These are phyloP conservation scores for Erodium moschatum DNA, from an alignment of 441 rosid species.

Conservation along the genomic window DNA sequence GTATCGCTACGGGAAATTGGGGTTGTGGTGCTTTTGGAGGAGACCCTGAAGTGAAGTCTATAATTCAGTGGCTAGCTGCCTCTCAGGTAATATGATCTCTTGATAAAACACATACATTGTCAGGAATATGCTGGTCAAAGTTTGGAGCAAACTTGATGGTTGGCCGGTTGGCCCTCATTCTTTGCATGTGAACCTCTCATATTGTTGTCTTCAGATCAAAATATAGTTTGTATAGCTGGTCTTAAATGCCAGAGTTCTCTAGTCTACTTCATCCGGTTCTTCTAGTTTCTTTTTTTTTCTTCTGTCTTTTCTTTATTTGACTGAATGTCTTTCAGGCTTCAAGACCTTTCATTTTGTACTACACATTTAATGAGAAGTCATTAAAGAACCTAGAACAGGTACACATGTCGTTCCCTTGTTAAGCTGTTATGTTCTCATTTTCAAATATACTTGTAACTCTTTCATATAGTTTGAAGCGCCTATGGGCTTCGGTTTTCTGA, in stretches of 20 bases:
- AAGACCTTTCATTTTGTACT: constrained; percentile 63
- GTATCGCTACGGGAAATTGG: constrained; percentile 89
- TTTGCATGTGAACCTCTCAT: too few relatives aligned
- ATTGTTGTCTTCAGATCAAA: too few relatives aligned
- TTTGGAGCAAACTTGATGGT: too few relatives aligned
- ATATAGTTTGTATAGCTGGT: too few relatives aligned
- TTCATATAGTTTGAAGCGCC: too few relatives aligned
- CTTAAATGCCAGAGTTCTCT: neutral
- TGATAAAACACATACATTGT: neutral
- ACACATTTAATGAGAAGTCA: constrained; percentile 49
- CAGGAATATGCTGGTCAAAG: too few relatives aligned
- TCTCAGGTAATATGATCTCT: constrained; percentile 53
- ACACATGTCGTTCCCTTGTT: neutral
- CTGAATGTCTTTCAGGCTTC: constrained; percentile 38
- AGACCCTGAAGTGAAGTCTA: constrained; percentile 73
- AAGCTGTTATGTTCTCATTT: too few relatives aligned
- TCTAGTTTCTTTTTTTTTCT: neutral
- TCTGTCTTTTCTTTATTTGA: neutral
- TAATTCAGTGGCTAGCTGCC: constrained; percentile 93
- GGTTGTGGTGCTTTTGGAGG: constrained; percentile 98
- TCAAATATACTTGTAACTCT: too few relatives aligned
- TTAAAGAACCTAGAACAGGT: constrained; percentile 56
- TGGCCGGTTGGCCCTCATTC: too few relatives aligned
- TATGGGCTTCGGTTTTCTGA: too few relatives aligned
- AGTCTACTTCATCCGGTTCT: neutral